A percentile compares a stretch with the other conserved stretches of the same genome.
These are phyloP conservation scores for Acanthamoeba polyphaga DNA, from an alignment of 208 protist genomes.

Conservation along the genomic window DNA sequence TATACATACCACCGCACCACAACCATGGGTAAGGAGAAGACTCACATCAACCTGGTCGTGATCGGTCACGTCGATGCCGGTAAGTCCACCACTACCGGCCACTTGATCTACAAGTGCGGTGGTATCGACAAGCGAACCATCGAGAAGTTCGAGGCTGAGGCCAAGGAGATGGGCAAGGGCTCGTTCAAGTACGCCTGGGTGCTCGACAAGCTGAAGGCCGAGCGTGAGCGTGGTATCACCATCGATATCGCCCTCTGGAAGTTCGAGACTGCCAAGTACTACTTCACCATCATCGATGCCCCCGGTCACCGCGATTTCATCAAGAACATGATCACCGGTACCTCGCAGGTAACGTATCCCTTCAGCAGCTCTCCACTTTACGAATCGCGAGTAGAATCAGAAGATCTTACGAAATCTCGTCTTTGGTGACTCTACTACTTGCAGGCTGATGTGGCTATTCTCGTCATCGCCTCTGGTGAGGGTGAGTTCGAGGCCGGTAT, in stretches of 20 bases:
- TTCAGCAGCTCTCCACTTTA: too few relatives aligned
- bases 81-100: conserved; percentile 96
- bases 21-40: conserved; percentile 86
- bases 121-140: conserved; percentile 88
- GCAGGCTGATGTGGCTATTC: too few relatives aligned
- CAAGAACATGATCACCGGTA: conserved; percentile 99
- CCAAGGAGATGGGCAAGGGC: too few relatives aligned
- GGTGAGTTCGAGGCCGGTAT: too few relatives aligned
- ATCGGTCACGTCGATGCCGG: conserved; percentile 94
- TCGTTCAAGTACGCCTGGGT: conserved; percentile 97
- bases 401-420: too few relatives aligned
- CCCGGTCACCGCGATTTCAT: conserved; percentile 99
- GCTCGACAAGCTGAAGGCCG: conserved; percentile 99
- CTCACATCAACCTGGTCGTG: conserved; percentile 81
- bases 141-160: conserved; percentile 90
- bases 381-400: too few relatives aligned
- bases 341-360: too few relatives aligned
- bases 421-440: too few relatives aligned
- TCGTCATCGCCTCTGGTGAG: too few relatives aligned
- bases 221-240: conserved; percentile 99
- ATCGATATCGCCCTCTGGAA: conserved; percentile 99
- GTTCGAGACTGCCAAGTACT: conserved; percentile 98
- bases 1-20: conserved; percentile 3
- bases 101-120: conserved; percentile 94
- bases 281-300: conserved; percentile 99